Percentiles rank a stretch among this genome's conserved stretches.
phyloP scores from a whole-genome alignment of 2,329 filamentous ascomycete genomes.

The Claviceps paspali region DNA sequence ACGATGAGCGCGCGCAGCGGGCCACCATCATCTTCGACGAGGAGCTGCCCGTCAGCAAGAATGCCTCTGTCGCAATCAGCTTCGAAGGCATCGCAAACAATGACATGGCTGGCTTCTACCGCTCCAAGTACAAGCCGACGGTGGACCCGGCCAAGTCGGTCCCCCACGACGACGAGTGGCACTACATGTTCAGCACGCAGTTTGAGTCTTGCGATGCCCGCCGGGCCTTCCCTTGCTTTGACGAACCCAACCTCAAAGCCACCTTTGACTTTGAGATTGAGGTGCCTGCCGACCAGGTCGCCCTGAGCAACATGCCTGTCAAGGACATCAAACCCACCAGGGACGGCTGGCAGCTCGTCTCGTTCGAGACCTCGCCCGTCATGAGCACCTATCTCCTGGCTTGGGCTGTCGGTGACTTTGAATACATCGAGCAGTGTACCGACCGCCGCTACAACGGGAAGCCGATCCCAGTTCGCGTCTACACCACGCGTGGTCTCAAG shows the following conservation, averaged over 20 bases:
- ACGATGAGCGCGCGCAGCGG: conserved; percentile 73
- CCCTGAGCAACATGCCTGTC: conserved; percentile 90
- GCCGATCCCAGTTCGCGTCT: conserved; percentile 82
- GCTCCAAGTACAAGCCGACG: conserved; percentile 80
- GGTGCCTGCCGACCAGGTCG: conserved; percentile 74
- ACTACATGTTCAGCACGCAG: conserved; percentile 83
- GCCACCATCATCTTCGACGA: conserved; percentile 63
- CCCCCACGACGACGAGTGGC: conserved; percentile 52
- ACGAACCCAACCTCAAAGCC: conserved; percentile 93
- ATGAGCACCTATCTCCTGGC: conserved; percentile 89
- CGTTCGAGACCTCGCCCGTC: conserved; percentile 69
- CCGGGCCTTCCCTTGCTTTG: conserved; percentile 91
- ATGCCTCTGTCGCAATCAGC: conserved; percentile 51
- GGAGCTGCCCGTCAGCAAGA: conserved; percentile 51
- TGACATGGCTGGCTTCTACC: conserved; percentile 85
- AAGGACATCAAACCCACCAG: conserved; percentile 46
- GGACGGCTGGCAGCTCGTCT: conserved; percentile 56
- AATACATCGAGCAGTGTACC: conserved; percentile 87
- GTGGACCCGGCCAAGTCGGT: conserved; percentile 60
- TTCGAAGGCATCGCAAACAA: conserved; percentile 79
- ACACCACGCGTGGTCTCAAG: conserved; percentile 88
- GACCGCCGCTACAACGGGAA: conserved; percentile 83
- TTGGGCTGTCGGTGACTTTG: conserved; percentile 94
- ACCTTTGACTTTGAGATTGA: conserved; percentile 92
- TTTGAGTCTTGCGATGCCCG: conserved; percentile 95